Evolutionary conservation across 495 filamentous ascomycete genomes (phyloP), one percentile per base, ranked within the genome.

Genomic region (Penicillium macrosclerotiorum): DNA sequence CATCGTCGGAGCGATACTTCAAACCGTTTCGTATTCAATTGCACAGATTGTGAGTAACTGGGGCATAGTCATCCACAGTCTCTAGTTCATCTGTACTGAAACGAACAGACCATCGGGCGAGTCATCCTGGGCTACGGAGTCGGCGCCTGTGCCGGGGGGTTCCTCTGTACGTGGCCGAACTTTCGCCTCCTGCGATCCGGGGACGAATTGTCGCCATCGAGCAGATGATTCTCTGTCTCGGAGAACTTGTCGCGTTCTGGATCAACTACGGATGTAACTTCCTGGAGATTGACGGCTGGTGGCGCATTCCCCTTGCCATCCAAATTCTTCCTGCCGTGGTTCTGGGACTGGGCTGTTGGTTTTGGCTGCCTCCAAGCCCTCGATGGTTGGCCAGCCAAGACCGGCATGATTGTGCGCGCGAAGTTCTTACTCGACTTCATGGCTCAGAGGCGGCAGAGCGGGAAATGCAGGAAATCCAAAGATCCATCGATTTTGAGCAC

Each of bases 161-260:
- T 14, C 86, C 86, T 3, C 76, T 89, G 16, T 90, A 89, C 57
- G 80, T 84, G 44, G 74, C 85, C 42, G 86, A 64, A 14, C 49
- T 61, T 41, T 63, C 70, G 11, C 75, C 75, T 4, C 75, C 76
- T 0, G 78, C 80, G 36, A 71, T 80, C 30, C 70, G 77, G 24
- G 87, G 87, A 33, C 79, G 82, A 11, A 69, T 92, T 4, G 84
- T 89, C 14, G 84, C 81, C 12, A 73, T 86, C 0, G 83, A 90
- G 59, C 87, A 90, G 60, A 72, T 90, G 36, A 49, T 81, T 8
- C 81, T 79, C 69, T 82, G 83, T 58, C 69, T 87, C 25, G 88
- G 88, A 34, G 89, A 90, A 63, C 80, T 92, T 78, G 71, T 88
- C 30, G 78, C 76, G 39, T 90, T 89, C 71, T 90, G 87, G 86